Evolutionary conservation across 1,284 basidiomycete genomes (phyloP).

Genomic region (Rhodotorula sp.): DNA sequence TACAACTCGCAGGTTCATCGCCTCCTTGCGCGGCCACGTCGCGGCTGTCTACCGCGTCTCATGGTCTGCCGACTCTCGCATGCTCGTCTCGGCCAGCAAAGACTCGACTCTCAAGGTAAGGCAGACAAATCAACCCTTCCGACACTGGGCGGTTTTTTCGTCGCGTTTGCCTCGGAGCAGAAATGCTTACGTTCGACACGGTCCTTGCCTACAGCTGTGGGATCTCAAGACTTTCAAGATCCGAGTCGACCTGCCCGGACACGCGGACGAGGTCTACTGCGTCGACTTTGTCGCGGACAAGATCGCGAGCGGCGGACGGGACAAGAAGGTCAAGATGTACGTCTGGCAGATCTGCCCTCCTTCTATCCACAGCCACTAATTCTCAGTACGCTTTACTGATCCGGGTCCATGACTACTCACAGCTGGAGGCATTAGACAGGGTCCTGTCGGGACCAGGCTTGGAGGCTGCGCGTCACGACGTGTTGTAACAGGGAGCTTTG

Average conservation of each 20-base stretch:
- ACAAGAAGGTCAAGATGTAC: slow-evolving; percentile 61
- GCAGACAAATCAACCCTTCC: neutral
- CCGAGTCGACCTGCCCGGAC: slow-evolving; percentile 87
- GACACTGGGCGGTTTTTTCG: too few species aligned
- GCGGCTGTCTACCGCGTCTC: slow-evolving; percentile 89
- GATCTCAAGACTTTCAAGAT: slow-evolving; percentile 92
- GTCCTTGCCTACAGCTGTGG: slow-evolving; percentile 83
- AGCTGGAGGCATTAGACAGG: slow-evolving; percentile 9
- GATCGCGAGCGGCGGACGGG: slow-evolving; percentile 84
- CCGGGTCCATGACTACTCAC: neutral
- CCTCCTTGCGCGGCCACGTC: slow-evolving; percentile 87
- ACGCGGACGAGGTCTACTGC: slow-evolving; percentile 97
- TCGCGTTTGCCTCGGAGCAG: neutral
- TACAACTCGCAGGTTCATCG: slow-evolving; percentile 61
- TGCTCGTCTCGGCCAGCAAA: slow-evolving; percentile 91
- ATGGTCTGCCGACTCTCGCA: slow-evolving; percentile 90
- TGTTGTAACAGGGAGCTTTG: too few species aligned
- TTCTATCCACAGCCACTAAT: too few species aligned
- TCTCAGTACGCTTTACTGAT: neutral
- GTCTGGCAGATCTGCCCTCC: slow-evolving; percentile 29
- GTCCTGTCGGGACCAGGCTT: too few species aligned
- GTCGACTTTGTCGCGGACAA: slow-evolving; percentile 98
- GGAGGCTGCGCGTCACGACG: too few species aligned
- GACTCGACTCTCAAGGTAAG: slow-evolving; percentile 90
- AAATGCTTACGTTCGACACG: neutral